These are phyloP conservation scores for Hygrophorus pudorinus DNA, from an alignment of 768 basidiomycete species.

Conservation along the genomic window DNA sequence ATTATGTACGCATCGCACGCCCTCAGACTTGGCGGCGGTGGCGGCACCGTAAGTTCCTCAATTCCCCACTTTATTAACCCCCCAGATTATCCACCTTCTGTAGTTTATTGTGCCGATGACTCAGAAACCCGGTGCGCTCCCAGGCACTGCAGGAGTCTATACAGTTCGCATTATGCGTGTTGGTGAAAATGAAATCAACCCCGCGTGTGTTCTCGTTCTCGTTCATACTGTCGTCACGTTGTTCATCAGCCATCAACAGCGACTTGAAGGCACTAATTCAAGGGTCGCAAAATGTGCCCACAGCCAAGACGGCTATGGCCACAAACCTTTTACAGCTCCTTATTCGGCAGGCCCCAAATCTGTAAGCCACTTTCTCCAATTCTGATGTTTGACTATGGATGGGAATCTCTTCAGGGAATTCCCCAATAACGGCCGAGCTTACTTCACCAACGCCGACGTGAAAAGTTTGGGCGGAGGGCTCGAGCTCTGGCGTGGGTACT, in stretches of 20 bases:
- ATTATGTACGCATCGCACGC: constrained; percentile 28
- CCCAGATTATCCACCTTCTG: not conserved
- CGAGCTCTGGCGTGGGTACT: constrained; percentile 39
- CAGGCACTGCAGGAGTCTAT: constrained; percentile 7
- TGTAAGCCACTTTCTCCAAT: constrained; percentile 21
- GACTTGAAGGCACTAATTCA: constrained; percentile 18
- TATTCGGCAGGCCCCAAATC: constrained; percentile 35
- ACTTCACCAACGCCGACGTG: constrained; percentile 31
- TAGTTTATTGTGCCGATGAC: constrained; percentile 29
- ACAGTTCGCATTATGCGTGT: constrained; percentile 27
- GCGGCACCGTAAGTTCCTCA: constrained; percentile 18
- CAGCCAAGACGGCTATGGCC: constrained; percentile 23
- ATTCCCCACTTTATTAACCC: not conserved
- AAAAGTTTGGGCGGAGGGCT: constrained; percentile 20
- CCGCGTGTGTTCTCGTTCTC: constrained; percentile 19
- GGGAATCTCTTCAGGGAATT: constrained; percentile 23
- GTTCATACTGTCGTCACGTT: not conserved
- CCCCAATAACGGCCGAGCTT: constrained; percentile 36
- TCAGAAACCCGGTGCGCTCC: constrained; percentile 11
- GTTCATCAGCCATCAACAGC: constrained; percentile 11
- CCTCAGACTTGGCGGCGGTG: constrained; percentile 20
- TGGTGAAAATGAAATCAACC: constrained; percentile 24
- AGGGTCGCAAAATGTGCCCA: constrained; percentile 1
- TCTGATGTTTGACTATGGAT: not conserved
- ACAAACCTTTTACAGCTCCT: constrained; percentile 40